A percentile compares a stretch with the other conserved stretches of the same genome.
phyloP scores from a whole-genome alignment of 345 rosid genomes.

The Combretum micranthum region DNA sequence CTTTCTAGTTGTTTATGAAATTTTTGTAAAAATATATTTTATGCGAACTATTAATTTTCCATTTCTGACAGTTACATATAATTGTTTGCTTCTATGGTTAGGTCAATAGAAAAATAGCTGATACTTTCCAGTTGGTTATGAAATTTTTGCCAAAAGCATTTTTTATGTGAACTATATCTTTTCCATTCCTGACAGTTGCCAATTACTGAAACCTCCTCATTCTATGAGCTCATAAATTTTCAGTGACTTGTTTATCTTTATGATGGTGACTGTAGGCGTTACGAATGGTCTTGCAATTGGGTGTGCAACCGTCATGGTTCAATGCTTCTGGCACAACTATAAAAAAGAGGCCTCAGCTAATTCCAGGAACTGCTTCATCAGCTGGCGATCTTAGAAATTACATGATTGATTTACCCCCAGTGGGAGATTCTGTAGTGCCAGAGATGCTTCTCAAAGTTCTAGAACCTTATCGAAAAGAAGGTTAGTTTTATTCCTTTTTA shows the following conservation, averaged over 20 bases:
- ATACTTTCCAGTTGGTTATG: too few relatives aligned
- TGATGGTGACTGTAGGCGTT: constrained; percentile 42
- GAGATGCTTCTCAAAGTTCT: constrained; percentile 95
- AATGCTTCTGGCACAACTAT: constrained; percentile 67
- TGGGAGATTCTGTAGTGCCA: constrained; percentile 89
- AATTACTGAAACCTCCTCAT: too few relatives aligned
- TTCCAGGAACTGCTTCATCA: constrained; percentile 63
- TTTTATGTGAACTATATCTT: too few relatives aligned
- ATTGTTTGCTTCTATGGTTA: too few relatives aligned
- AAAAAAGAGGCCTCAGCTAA: constrained; percentile 67
- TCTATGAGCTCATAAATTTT: too few relatives aligned
- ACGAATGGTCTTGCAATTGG: constrained; percentile 92
- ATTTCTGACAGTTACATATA: too few relatives aligned
- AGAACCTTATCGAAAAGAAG: constrained; percentile 85
- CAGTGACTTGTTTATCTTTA: too few relatives aligned
- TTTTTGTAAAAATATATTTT: too few relatives aligned
- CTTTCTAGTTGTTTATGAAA: background rate
- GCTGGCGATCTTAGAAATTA: constrained; percentile 76
- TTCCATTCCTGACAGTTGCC: too few relatives aligned
- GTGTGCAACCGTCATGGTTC: constrained; percentile 95
- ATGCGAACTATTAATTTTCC: too few relatives aligned
- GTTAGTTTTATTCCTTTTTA: constrained; percentile 23
- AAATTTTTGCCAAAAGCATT: too few relatives aligned
- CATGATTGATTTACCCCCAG: constrained; percentile 71
- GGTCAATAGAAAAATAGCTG: too few relatives aligned